Base-by-base conservation (phyloP, 202 grass and related monocot species). In the Miscanthus sacchariflorus region DNA sequence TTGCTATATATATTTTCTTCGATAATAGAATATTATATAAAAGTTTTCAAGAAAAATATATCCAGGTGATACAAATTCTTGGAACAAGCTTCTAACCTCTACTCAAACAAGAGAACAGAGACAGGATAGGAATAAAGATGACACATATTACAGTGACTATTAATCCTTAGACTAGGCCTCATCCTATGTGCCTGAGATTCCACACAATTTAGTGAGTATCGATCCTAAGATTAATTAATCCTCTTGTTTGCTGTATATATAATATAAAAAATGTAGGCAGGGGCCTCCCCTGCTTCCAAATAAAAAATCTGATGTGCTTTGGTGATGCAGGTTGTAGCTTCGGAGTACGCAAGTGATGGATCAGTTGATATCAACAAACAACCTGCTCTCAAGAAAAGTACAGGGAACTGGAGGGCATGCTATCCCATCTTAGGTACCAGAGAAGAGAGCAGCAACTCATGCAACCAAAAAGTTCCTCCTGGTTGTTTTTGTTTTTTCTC, bases 321-420 rank as follows among this genome's bases (percentile, higher is more conserved):
- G 65, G 65, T 68, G 45, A 30, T 80, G 64, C 83, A 90, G 88
- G 83, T 46, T 59, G 52, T 23, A 49, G 64, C 79, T 28, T 67
- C 78, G 0, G 78, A 77, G 44, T 86, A 90, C 74, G 42, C 83
- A n/a, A 82, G 76, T 23, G 84, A 90, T 79, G 89, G 88, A n/a
- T 81, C 83, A 18, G 79, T 74, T 45, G 83, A 82, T 33, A 69
- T 86, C 44, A 73, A 82, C 9, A 83, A 84, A 10, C 80, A 79
- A 18, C 78, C 89, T 72, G 79, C 68, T 42, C 52, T 74, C 1
- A 90, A 72, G 84, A 56, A 66, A 1, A 80, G 59, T 24, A 80
- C 78, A 18, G 78, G 78, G 38, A 80, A 66, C 24, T 80, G 78
- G 78, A 80, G 58, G 59, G 78, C 78, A 44, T 80, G 78, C 78